These are phyloP conservation scores for Cordyceps farinosa DNA, from an alignment of 2,329 filamentous ascomycete species.

Conservation along the genomic window DNA sequence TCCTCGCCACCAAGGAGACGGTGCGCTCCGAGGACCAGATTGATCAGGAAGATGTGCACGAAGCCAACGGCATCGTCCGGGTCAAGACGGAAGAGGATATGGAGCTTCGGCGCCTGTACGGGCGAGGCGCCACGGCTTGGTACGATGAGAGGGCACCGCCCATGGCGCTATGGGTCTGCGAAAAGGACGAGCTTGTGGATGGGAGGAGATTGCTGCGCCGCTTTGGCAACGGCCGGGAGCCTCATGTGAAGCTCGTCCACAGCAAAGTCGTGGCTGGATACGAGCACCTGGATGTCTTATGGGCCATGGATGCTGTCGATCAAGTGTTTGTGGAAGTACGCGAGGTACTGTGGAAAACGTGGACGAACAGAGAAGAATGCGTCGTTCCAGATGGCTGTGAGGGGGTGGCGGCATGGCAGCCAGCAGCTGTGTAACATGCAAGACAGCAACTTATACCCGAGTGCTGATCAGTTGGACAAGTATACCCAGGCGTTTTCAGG, in stretches of 20 bases:
- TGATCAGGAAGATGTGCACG: constrained; percentile 45
- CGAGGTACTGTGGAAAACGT: constrained; percentile 80
- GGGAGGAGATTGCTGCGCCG: constrained; percentile 69
- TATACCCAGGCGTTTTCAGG: not conserved
- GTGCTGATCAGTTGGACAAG: not conserved
- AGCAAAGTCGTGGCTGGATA: constrained; percentile 80
- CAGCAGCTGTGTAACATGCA: not conserved
- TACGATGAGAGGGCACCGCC: constrained; percentile 77
- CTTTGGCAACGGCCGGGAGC: constrained; percentile 74
- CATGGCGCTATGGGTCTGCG: constrained; percentile 84
- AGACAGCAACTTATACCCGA: not conserved
- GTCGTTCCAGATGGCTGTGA: constrained; percentile 64
- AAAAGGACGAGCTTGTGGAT: constrained; percentile 80
- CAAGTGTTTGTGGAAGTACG: constrained; percentile 78
- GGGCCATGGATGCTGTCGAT: constrained; percentile 85
- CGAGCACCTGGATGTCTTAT: constrained; percentile 91
- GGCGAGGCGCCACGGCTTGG: constrained; percentile 64
- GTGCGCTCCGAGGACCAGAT: constrained; percentile 58
- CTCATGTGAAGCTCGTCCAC: constrained; percentile 76
- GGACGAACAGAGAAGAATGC: constrained; percentile 53
- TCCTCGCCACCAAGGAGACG: constrained; percentile 73
- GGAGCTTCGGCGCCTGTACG: constrained; percentile 35
- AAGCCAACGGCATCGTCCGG: constrained; percentile 11
- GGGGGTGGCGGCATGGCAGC: constrained; percentile 40
- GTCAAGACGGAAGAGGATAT: constrained; percentile 25